phyloP scores from a whole-genome alignment of 306 rosid genomes.

The Trifolium pratense region DNA sequence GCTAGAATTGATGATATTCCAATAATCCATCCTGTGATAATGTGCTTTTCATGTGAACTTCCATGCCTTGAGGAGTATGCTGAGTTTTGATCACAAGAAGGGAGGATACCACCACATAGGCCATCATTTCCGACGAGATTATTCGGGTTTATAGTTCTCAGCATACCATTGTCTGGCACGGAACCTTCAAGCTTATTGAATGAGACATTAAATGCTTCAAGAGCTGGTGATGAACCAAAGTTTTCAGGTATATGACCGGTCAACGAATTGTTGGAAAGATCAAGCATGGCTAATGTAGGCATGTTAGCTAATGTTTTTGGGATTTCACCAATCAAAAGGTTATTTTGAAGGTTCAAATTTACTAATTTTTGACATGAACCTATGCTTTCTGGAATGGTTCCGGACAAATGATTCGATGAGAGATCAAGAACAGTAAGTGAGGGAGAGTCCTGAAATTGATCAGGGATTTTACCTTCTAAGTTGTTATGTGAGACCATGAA shows the following conservation, averaged over 20 bases:
- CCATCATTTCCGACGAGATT: constrained; percentile 78
- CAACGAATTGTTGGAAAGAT: constrained; percentile 91
- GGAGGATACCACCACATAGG: constrained; percentile 78
- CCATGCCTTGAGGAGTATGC: constrained; percentile 50
- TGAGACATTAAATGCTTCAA: constrained; percentile 82
- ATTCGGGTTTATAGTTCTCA: constrained; percentile 78
- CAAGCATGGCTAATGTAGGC: constrained; percentile 84
- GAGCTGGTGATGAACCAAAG: constrained; percentile 89
- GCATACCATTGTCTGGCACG: constrained; percentile 82
- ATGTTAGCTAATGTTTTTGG: constrained; percentile 74
- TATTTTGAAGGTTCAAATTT: constrained; percentile 79
- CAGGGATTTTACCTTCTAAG: constrained; percentile 78
- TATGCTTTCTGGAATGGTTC: constrained; percentile 79
- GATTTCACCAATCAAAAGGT: constrained; percentile 72
- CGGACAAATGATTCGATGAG: constrained; percentile 73
- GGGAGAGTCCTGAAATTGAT: constrained; percentile 89
- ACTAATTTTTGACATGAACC: constrained; percentile 92
- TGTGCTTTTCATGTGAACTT: constrained; percentile 57
- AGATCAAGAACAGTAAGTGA: constrained; percentile 84
- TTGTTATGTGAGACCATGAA: constrained; percentile 73
- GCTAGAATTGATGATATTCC: constrained; percentile 73
- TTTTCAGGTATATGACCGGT: constrained; percentile 80
- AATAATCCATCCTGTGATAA: constrained; percentile 65
- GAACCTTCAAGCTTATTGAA: constrained; percentile 83
- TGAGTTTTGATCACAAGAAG: constrained; percentile 62